Percentiles rank a stretch among this genome's conserved stretches.
Evolutionary conservation across 495 filamentous ascomycete species (phyloP).

Genomic region (Aspergillus carlsbadensis): DNA sequence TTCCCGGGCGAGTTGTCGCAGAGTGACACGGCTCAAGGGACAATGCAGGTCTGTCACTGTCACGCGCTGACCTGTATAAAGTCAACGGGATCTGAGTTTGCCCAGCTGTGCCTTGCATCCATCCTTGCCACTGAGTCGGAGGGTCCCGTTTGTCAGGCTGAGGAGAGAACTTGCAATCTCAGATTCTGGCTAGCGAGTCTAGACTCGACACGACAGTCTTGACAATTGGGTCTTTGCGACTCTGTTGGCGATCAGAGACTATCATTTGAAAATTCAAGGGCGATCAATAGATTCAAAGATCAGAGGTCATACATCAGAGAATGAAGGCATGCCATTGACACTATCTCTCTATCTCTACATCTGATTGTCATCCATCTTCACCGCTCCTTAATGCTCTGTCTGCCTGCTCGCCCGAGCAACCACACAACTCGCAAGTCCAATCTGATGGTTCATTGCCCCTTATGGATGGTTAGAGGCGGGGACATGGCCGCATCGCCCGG

Average conservation of each 20-base stretch:
- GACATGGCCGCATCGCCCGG: constrained; percentile 54
- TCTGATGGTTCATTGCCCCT: constrained; percentile 46
- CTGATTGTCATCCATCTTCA: neutral
- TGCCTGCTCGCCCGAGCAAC: constrained; percentile 14
- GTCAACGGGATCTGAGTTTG: neutral
- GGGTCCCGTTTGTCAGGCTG: neutral
- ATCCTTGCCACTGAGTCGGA: neutral
- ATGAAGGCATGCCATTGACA: too few species aligned
- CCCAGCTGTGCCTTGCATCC: neutral
- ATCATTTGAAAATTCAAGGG: too few species aligned
- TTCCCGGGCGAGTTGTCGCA: neutral
- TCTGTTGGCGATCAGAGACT: neutral
- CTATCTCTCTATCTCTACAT: neutral
- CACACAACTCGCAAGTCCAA: constrained; percentile 40
- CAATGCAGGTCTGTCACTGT: neutral
- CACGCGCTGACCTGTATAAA: neutral
- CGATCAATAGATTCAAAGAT: too few species aligned
- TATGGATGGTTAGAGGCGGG: constrained; percentile 49
- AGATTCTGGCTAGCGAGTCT: neutral
- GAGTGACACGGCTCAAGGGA: neutral
- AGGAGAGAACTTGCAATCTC: neutral
- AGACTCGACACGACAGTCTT: neutral
- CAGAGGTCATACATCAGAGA: too few species aligned
- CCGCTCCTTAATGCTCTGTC: neutral
- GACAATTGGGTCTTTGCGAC: too few species aligned